Evolutionary conservation across 192 early-diverging fungal genomes (phyloP), one percentile per base, ranked within the genome.

Genomic region (Podila horticola): DNA sequence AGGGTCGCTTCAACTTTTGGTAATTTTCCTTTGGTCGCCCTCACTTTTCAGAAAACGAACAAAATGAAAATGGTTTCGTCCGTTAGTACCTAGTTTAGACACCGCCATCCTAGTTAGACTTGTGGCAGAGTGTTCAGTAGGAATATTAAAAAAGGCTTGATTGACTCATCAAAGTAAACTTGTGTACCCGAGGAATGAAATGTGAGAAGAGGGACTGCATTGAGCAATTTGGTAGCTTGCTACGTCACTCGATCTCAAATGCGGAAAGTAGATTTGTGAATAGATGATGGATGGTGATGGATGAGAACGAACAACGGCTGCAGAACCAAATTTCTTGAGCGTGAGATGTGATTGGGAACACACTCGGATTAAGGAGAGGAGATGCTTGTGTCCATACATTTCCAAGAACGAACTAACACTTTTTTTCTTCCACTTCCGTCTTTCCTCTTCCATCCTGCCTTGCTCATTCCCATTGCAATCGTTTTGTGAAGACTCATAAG

Each of bases 1-100:
- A 62, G 34, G 61, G 61, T 5, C 61, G 61, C 61, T 62, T 62
- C 61, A 11, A 62, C 36, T 22, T 62, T 12, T 62, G 61, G 61
- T 62, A 62, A 38, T 62, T 62, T 62, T 11, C 15, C 38, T 62
- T 62, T 62, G 2, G 30, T 62, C n/a, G 33, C 31, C 31, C 34
- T 5, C 34, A n/a, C 61, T 41, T 41, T 31, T 62, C 4, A 20
- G 61, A 30, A 30, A 36, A 34, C 1, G 7, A 62, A 62, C 61
- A 62, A 36, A n/a, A 41, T 34, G 20, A 41, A 59, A n/a, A 30
- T 62, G 8, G 12, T 62, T 62, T 30, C 30, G 31, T 30, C 26
- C 11, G 19, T 15, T n/a, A n/a, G n/a, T 58, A n/a, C 26, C 57
- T 38, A 62, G 28, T 62, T 62, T 38, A 62, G 7, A 62, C 30